A percentile compares a stretch with the other conserved stretches of the same genome.
Conservation (phyloP, 2,329 filamentous ascomycete genomes). For the Fusarium xyrophilum region DNA sequence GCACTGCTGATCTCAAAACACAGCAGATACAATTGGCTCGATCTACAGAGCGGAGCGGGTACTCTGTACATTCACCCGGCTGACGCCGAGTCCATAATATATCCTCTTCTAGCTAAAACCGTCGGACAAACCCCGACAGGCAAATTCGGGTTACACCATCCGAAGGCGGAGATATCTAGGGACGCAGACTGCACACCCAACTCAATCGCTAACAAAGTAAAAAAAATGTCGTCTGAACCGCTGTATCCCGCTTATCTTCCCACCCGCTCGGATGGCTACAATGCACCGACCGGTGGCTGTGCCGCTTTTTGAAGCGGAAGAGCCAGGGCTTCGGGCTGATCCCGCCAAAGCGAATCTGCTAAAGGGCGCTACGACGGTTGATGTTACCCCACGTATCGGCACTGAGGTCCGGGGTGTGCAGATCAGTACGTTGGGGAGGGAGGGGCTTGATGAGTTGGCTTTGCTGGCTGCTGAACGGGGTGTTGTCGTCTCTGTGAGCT, state of each 20-base stretch:
- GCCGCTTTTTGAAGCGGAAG: conserved; percentile 41
- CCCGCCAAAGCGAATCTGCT: conserved; percentile 35
- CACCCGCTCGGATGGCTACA: conserved; percentile 44
- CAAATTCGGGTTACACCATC: conserved; percentile 1
- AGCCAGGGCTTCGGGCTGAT: conserved; percentile 44
- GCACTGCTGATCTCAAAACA: background rate
- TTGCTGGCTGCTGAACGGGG: conserved; percentile 44
- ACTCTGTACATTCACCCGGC: conserved; percentile 11
- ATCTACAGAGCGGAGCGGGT: background rate
- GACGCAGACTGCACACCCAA: background rate
- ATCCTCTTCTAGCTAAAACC: conserved; percentile 8
- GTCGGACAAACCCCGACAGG: conserved; percentile 21
- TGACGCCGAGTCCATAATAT: conserved; percentile 8
- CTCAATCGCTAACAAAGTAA: no score
- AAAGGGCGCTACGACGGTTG: conserved; percentile 24
- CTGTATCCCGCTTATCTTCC: conserved; percentile 46
- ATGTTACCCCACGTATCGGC: conserved; percentile 43
- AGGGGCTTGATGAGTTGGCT: conserved; percentile 43
- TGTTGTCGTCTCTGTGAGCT: conserved; percentile 44
- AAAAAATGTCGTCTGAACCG: conserved; percentile 29
- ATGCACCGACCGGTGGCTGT: conserved; percentile 33
- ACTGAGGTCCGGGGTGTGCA: conserved; percentile 43
- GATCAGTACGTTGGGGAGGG: conserved; percentile 35
- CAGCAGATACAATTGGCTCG: background rate
- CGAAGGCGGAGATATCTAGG: conserved; percentile 17